phyloP scores from a whole-genome alignment of 371 early-diverging fungal species.

The Dichotomocladium elegans region DNA sequence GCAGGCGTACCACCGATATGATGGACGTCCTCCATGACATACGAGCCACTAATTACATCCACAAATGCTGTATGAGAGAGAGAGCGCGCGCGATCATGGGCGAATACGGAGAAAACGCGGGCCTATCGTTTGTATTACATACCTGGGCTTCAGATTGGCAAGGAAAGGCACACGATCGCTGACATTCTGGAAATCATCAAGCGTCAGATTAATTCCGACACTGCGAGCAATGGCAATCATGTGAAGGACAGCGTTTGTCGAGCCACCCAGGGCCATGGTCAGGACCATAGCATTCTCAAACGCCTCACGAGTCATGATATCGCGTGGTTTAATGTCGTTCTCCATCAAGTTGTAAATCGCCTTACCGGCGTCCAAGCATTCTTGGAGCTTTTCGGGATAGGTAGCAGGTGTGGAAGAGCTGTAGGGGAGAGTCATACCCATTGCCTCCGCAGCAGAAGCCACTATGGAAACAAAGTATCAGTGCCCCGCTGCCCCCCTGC shows the following conservation, averaged over 20 bases:
- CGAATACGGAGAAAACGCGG: too few species aligned
- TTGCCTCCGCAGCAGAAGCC: constrained; percentile 93
- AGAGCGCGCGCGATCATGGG: too few species aligned
- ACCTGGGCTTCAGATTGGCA: constrained; percentile 94
- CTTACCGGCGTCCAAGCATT: constrained; percentile 80
- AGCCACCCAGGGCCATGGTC: constrained; percentile 91
- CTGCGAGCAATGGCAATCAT: constrained; percentile 91
- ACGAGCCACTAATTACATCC: constrained; percentile 56
- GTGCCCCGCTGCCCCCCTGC: too few species aligned
- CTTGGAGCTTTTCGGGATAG: constrained; percentile 79
- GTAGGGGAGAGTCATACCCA: constrained; percentile 95
- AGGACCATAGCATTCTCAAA: constrained; percentile 94
- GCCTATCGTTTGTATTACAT: neutral
- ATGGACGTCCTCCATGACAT: constrained; percentile 88
- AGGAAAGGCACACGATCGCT: constrained; percentile 89
- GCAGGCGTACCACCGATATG: constrained; percentile 83
- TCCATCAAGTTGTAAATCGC: constrained; percentile 85
- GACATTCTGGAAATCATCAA: constrained; percentile 90
- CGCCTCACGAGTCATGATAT: constrained; percentile 92
- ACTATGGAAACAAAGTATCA: too few species aligned
- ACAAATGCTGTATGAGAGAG: too few species aligned
- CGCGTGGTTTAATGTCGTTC: constrained; percentile 85
- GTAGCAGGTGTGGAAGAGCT: constrained; percentile 88
- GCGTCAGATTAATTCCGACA: constrained; percentile 69
- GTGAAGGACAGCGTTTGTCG: constrained; percentile 95